Percentiles rank a stretch among this genome's conserved stretches.
Conservation (phyloP, 192 early-diverging fungal species). For the Rhizophagus clarus region DNA sequence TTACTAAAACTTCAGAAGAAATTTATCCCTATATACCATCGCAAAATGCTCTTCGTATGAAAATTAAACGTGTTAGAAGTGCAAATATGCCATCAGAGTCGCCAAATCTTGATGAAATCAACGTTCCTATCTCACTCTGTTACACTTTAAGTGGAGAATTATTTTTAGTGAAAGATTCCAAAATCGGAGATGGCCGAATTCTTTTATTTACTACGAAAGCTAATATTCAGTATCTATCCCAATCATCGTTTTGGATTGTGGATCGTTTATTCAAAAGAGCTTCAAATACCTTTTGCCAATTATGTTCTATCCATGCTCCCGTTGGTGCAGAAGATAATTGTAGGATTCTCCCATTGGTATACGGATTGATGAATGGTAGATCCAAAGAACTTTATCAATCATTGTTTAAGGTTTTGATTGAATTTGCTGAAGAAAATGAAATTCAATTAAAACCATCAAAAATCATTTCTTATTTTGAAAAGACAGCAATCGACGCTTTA, state of each 20-base stretch:
- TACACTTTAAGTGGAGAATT: not conserved
- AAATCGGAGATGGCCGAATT: not conserved
- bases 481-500: not conserved
- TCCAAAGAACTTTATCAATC: not conserved
- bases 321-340: constrained; percentile 1
- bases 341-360: not conserved
- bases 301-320: constrained; percentile 9
- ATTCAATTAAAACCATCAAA: not conserved
- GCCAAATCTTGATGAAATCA: not conserved
- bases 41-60: not conserved
- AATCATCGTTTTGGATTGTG: constrained; percentile 2
- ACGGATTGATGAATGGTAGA: not conserved
- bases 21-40: not conserved
- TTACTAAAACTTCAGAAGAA: not conserved
- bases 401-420: constrained; percentile 1
- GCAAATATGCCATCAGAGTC: too few relatives aligned
- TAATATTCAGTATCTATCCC: not conserved
- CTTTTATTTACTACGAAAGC: constrained; percentile 14
- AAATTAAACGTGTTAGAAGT: not conserved
- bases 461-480: constrained; percentile 19
- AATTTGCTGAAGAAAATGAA: constrained; percentile 4
- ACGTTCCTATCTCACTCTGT: not conserved
- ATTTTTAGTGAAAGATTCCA: not conserved
- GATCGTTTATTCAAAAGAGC: constrained; percentile 12
- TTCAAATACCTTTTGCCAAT: not conserved